Evolutionary conservation across 495 filamentous ascomycete species (phyloP), one percentile per base, ranked within the genome.

Genomic region (Trichoderma parareesei): DNA sequence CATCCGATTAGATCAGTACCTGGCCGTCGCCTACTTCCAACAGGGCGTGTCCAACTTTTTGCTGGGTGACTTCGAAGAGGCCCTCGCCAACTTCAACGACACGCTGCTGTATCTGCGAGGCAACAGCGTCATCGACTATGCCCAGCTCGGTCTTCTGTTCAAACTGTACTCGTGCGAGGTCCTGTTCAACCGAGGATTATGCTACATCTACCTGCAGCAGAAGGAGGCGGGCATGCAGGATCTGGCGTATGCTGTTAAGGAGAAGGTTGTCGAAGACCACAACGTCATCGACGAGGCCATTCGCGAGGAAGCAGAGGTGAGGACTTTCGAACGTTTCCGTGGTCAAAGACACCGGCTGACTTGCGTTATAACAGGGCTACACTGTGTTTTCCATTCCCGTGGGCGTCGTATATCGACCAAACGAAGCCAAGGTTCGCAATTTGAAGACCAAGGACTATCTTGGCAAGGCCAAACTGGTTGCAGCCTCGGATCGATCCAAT

Each of bases 371-470:
- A 13, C 63, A 96, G 93, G 93, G 93, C 60, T 99, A 98, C 71
- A 99, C 95, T 1, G 94, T 99, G 13, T 99, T 99, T 80, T 99
- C 94, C 3, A 97, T 99, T 53, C 94, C 94, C 2, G 92, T 98
- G 40, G 94, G 94, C 16, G 87, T 97, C 48, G 80, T 99, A 55
- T 99, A 98, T 77, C 84, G 94, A 59, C 94, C 94, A 42, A 98
- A 97, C 74, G 91, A 92, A 67, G 92, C 95, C 67, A 99, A 99
- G 75, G 94, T 99, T 64, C 96, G 93, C 74, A 99, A 99, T 70
- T 81, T 99, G 68, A 95, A 97, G 77, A 87, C 90, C 33, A 97
- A 96, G 74, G 92, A 98, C 71, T 99, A 99, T 72, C 85, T 99
- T 5, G 94, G 94, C 41, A 98, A 96, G 72, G 91, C 95, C 18